Conservation (phyloP, 768 basidiomycete genomes). For the Trametes cubensis region DNA sequence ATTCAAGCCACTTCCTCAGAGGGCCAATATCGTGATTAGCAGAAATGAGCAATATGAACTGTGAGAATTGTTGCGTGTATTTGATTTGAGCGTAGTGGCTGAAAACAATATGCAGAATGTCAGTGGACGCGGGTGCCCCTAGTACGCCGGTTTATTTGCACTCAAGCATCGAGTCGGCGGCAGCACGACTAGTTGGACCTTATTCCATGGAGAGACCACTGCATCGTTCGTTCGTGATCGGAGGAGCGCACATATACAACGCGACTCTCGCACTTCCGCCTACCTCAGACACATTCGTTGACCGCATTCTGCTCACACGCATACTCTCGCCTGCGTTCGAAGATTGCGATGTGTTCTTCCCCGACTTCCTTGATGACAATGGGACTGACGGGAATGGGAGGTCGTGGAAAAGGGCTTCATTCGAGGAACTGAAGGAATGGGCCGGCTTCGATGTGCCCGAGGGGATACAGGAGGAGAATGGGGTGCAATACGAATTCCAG, state of each 20-base stretch:
- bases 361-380: constrained; percentile 57
- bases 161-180: constrained; percentile 46
- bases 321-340: constrained; percentile 73
- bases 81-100: background rate
- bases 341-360: constrained; percentile 87
- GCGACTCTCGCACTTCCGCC: constrained; percentile 55
- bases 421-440: constrained; percentile 74
- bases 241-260: constrained; percentile 85
- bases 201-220: constrained; percentile 32
- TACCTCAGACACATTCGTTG: constrained; percentile 49
- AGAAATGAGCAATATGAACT: constrained; percentile 58
- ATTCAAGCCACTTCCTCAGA: constrained; percentile 75
- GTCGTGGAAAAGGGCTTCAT: constrained; percentile 59
- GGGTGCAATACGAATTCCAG: constrained; percentile 86
- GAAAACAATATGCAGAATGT: constrained; percentile 14
- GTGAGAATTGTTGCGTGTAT: constrained; percentile 46
- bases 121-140: constrained; percentile 8
- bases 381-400: constrained; percentile 17
- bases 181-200: constrained; percentile 35
- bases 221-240: constrained; percentile 81
- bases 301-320: constrained; percentile 88
- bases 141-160: constrained; percentile 39
- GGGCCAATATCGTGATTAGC: constrained; percentile 80
- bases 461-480: constrained; percentile 81
- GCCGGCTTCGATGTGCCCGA: constrained; percentile 76